Base-by-base conservation (phyloP, 352 stramenopile genomes). In the Pythium aristosporum region DNA sequence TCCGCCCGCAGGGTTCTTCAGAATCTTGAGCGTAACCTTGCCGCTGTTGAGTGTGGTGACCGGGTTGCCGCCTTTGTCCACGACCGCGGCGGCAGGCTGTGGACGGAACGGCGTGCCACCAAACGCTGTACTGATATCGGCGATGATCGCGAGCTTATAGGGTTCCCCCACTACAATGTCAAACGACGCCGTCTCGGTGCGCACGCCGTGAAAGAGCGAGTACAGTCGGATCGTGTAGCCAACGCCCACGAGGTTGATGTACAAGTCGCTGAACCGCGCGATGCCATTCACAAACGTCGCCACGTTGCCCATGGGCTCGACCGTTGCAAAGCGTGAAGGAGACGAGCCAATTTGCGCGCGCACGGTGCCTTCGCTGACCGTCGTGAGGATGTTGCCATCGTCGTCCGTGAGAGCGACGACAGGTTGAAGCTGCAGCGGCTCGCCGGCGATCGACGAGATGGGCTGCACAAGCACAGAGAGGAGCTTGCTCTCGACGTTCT, bases 271-370 rank as follows among this genome's bases (percentile, higher is more conserved):
- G 58, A 87, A 94, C 43, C 73, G 86, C 46, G 83, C 83, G 30
- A 94, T 77, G 16, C 87, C 88, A 21, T 89, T 90, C 36, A 85
- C 71, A 39, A 96, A 88, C 28, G 79, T 30, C n/a, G 91, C 92
- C 3, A 61, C 30, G 21, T 78, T 87, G 25, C 37, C 65, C 16
- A 73, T 49, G 3, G 82, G 80, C 44, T 78, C 73, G 0, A 94
- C 51, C 11, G 65, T 69, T n/a, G 72, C 82, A 16, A 82, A 93
- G 10, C 70, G 65, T 49, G 68, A 74, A 20, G 82, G 80, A 36
- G 83, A 85, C 18, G 68, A 63, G n/a, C 76, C 77, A 52, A 93
- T 81, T 11, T 66, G 68, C 1, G 81, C 85, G 8, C 68, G 67
- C 10, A 96, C 80, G 1, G 68, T 72, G 48, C 87, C 87, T 12